A percentile compares a stretch with the other conserved stretches of the same genome.
These are phyloP conservation scores for Bromus sterilis DNA, from an alignment of 176 grass and related monocot genomes.

Conservation along the genomic window DNA sequence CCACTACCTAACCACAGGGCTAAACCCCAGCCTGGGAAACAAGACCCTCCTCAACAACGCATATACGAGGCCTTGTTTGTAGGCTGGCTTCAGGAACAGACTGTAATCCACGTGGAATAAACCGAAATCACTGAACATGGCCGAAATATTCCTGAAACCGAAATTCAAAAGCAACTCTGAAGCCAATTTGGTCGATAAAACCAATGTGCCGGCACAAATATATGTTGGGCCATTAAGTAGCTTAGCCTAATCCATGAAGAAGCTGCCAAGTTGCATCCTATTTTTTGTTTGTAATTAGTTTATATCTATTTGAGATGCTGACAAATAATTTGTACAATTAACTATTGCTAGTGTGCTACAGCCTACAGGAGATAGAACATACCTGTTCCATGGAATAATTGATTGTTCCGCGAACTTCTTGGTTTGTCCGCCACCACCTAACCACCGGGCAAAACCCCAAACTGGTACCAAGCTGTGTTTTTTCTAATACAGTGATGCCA, in stretches of 20 bases:
- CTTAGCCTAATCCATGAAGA: not conserved
- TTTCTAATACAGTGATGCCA: not conserved
- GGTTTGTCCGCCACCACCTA: not conserved
- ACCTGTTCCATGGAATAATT: not conserved
- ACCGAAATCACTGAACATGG: not conserved
- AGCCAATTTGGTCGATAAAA: not conserved
- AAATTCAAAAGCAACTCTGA: not conserved
- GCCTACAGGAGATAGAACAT: not conserved
- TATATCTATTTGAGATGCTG: not conserved
- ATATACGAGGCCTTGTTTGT: too few relatives aligned
- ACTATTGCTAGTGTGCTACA: too few relatives aligned
- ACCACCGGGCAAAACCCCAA: not conserved
- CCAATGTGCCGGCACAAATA: not conserved
- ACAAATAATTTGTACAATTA: not conserved
- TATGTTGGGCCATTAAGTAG: not conserved
- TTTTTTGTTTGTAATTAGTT: not conserved
- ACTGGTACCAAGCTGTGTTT: not conserved
- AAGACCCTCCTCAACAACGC: too few relatives aligned
- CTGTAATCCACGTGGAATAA: too few relatives aligned
- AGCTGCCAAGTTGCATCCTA: not conserved
- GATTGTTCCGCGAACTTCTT: fast-evolving
- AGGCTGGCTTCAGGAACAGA: too few relatives aligned
- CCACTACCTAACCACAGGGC: too few relatives aligned
- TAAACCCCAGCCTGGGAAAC: too few relatives aligned
- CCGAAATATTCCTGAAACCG: not conserved